Base-by-base conservation (phyloP, 2,329 filamentous ascomycete genomes). In the Talaromyces albobiverticillius region DNA sequence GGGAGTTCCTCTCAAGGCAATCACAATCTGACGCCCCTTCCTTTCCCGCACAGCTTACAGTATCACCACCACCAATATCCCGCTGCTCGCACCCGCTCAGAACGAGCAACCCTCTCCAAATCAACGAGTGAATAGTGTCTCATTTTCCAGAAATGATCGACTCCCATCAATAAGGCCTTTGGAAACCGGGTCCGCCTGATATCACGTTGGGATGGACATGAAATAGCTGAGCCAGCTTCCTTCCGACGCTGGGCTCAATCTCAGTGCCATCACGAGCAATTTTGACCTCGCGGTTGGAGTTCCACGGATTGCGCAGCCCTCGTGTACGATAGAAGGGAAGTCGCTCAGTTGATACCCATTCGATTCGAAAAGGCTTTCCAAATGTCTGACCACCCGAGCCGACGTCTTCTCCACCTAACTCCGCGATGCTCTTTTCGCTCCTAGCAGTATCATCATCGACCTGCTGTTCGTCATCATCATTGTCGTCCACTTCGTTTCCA, bases 261-360 rank as follows among this genome's bases (percentile, higher is more conserved):
- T 97, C 93, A 0, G 93, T 97, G 2, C 93, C 93, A 64, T 97
- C 93, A 63, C 93, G 82, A 22, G 93, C 93, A 66, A 97, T 96
- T 72, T 97, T 97, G 58, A 97, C 89, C 67, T 97, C 93, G 50
- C 93, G 80, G 65, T 96, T 96, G 4, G 90, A 88, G 69, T 97
- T 97, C 90, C 91, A 96, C 0, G 90, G 88, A 67, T 97, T 97
- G 31, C 92, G 83, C 53, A 97, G 73, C 0, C 93, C 92, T 59
- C 91, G 79, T 0, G 92, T 95, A 41, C 89, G 84, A 69, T 94
- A 95, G 67, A 97, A 97, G 0, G 93, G 91, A 4, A 97, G 79
- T 32, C 86, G 82, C 52, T 82, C 84, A 4, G 89, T 95, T 11
- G 90, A 95, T 7, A 95, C 70, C 93, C 93, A 97, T 72, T 95